Evolutionary conservation across 1,139 yeast genomes (phyloP), one percentile per base, ranked within the genome.

Genomic region (Yamadazyma blattariae): DNA sequence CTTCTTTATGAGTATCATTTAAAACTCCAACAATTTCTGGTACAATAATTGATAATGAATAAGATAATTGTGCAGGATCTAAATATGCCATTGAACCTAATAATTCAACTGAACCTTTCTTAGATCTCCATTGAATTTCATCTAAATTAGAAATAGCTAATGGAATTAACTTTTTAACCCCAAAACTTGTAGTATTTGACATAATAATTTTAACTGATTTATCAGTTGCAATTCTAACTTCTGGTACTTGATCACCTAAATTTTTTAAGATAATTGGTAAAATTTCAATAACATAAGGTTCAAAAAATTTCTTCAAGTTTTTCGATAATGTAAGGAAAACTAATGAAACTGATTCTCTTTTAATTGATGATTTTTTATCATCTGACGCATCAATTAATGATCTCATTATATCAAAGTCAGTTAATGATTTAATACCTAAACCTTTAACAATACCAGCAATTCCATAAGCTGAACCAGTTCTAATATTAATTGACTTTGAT

Each of bases 81-180:
- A 94, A 72, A 56, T 90, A 92, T 0, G 98, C 98, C 98, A 92
- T 94, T 19, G 96, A 82, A 60, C 99, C 98, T 33, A 92, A 71
- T 41, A 92, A 67, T 54, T 94, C 98, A 21, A 92, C 98, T 6
- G 97, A 88, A 10, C 97, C 98, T 61, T 90, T 88, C 62, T 92
- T 92, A 2, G 96, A 81, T 65, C 99, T 78, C 99, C 99, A 92
- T 1, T 95, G 85, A 39, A 83, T 81, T 45, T 88, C 95, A 50
- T 89, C 95, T 50, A 92, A 71, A 47, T 87, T 88, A 25, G 82
- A 78, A 39, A 92, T 77, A 1, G 97, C 95, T 41, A 90, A 72
- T 1, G 98, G 99, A 57, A 92, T 89, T 56, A 92, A 73, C 50
- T 84, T 82, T 57, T 86, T 87, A 39, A 92, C 87, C 61, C 98